Conservation (phyloP, 106 monocot species). For the Platanthera zijinensis region DNA sequence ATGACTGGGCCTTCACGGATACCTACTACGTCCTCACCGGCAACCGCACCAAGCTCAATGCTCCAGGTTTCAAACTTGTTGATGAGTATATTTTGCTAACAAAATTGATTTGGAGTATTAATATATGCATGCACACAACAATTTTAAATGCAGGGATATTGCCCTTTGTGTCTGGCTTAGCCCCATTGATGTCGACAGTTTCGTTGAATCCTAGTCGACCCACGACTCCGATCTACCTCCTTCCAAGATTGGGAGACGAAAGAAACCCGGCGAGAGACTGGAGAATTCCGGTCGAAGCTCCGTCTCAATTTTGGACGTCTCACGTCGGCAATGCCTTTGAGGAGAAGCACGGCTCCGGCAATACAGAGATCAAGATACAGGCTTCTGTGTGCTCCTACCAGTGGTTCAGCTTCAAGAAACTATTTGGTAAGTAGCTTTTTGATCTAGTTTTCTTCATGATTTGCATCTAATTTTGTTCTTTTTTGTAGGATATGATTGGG, state of each 20-base stretch:
- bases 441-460: not conserved
- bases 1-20: not conserved
- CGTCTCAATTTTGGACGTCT: not conserved
- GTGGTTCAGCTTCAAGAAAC: not conserved
- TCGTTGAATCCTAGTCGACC: not conserved
- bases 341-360: not conserved
- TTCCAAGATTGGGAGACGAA: not conserved
- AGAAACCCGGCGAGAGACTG: not conserved
- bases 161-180: not conserved
- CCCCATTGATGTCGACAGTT: not conserved
- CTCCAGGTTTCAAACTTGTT: not conserved
- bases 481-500: not conserved
- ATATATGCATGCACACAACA: no score
- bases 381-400: slow-evolving; percentile 5
- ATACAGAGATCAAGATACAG: not conserved
- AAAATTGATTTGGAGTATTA: no score
- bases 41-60: not conserved
- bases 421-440: not conserved
- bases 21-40: not conserved
- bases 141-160: not conserved
- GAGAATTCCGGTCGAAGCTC: slow-evolving; percentile 3
- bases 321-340: slow-evolving; percentile 3
- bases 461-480: not conserved
- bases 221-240: slow-evolving; percentile 4
- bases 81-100: no score